Base-by-base conservation (phyloP, 345 rosid genomes). In the Erucastrum elatum region DNA sequence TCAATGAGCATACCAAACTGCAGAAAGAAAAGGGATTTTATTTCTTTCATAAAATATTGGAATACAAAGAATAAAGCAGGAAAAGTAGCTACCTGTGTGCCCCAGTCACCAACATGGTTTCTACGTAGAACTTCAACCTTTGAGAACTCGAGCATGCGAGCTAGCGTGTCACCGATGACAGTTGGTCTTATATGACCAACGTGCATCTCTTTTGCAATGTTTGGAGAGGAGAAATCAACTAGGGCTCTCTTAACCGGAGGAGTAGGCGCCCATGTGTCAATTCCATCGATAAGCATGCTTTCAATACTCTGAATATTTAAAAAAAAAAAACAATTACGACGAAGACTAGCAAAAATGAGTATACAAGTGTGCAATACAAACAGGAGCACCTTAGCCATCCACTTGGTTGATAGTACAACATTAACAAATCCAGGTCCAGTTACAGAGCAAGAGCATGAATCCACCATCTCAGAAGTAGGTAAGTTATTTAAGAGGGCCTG, bases 21-120 rank as follows among this genome's bases (percentile, higher is more conserved):
- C 85, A 84, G 76, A 70, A 72, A n/a, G 77, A 51, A 78, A 25
- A 56, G 12, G 60, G 27, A 4, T 33, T 53, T 44, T 21, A 75
- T 29, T 67, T 63, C 11, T 29, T 39, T 33, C 49, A 53, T 15
- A 71, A 63, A 53, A 44, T 6, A 62, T 9, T 68, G 17, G 34
- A 63, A 51, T 27, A 35, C 59, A 74, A n/a, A 51, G 1, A 21
- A 62, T 17, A 5, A 64, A 55, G 53, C 33, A 62, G 55, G 26
- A 64, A n/a, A 25, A 81, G 53, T 46, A 55, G 65, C 4, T 77
- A 94, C 98, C 96, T 95, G 99, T 72, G 99, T 95, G 56, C 99
- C 99, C 99, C 99, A 95, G 66, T 95, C 99, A 77, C 98, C 98
- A 84, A 94, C 98, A 88, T 94, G 98, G 85, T 94, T 94, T 69